A percentile compares a stretch with the other conserved stretches of the same genome.
Conservation (phyloP, 768 basidiomycete species). For the Leccinum subgranulosum region DNA sequence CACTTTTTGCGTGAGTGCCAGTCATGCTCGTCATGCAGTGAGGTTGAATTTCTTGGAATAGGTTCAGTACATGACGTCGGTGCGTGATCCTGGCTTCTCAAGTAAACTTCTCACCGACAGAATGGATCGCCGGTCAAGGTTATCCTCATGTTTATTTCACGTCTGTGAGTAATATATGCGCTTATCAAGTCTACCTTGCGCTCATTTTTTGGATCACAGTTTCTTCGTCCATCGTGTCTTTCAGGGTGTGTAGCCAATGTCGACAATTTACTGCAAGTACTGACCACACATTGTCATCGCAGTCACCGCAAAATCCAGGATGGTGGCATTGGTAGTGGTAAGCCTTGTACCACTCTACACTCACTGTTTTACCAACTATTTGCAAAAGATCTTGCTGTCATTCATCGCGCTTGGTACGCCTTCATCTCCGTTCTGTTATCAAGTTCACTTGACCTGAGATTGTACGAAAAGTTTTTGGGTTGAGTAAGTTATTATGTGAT, state of each 20-base stretch:
- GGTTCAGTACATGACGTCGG: constrained; percentile 27
- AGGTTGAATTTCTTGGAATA: constrained; percentile 6
- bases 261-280: not conserved
- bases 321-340: constrained; percentile 17
- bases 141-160: constrained; percentile 25
- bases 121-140: constrained; percentile 12
- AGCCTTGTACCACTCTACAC: not conserved
- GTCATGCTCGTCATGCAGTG: not conserved
- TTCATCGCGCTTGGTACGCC: constrained; percentile 22
- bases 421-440: not conserved
- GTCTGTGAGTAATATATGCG: constrained; percentile 16
- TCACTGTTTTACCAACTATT: not conserved
- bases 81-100: not conserved
- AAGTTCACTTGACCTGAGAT: constrained; percentile 13
- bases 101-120: not conserved
- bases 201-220: constrained; percentile 9
- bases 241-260: constrained; percentile 15
- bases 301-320: constrained; percentile 22
- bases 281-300: not conserved
- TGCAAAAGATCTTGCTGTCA: constrained; percentile 15
- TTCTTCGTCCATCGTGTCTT: constrained; percentile 26
- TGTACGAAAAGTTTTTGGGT: constrained; percentile 23
- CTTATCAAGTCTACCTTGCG: not conserved
- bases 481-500: constrained; percentile 19
- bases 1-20: constrained; percentile 30